Evolutionary conservation across 176 grass and related monocot species (phyloP).

Genomic region (Aegilops tauschii): DNA sequence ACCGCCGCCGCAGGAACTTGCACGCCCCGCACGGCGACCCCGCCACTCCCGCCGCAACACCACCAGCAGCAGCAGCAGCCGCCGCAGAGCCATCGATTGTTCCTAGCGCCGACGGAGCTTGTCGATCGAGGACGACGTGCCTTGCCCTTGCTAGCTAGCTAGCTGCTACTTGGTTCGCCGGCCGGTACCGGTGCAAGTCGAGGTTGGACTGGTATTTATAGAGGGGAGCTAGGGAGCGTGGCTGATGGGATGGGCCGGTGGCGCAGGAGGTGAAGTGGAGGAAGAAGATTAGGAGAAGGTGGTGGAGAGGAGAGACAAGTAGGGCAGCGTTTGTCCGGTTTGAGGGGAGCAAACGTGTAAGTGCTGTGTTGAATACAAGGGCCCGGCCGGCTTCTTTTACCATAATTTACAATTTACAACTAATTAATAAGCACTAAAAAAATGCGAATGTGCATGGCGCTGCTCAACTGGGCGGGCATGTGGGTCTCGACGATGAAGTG

Average conservation of each 20-base stretch:
- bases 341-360: constrained; percentile 70
- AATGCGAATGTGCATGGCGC: background rate
- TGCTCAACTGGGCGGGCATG: background rate
- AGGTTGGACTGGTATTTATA: constrained; percentile 28
- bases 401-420: background rate
- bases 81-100: constrained; percentile 25
- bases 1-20: constrained; percentile 88
- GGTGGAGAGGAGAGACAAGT: constrained; percentile 32
- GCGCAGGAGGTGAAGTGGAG: background rate
- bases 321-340: constrained; percentile 61
- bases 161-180: too few relatives aligned
- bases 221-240: background rate
- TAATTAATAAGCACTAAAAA: background rate
- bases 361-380: constrained; percentile 51
- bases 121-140: too few relatives aligned
- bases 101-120: too few relatives aligned
- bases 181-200: background rate
- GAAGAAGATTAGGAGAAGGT: background rate
- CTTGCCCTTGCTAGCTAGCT: too few relatives aligned
- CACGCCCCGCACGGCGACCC: constrained; percentile 91
- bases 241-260: background rate
- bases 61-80: background rate
- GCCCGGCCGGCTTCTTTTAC: background rate
- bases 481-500: background rate
- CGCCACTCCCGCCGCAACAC: background rate